Base-by-base conservation (phyloP, 1,139 yeast species). In the Suzukiozyma palmioleophila region DNA sequence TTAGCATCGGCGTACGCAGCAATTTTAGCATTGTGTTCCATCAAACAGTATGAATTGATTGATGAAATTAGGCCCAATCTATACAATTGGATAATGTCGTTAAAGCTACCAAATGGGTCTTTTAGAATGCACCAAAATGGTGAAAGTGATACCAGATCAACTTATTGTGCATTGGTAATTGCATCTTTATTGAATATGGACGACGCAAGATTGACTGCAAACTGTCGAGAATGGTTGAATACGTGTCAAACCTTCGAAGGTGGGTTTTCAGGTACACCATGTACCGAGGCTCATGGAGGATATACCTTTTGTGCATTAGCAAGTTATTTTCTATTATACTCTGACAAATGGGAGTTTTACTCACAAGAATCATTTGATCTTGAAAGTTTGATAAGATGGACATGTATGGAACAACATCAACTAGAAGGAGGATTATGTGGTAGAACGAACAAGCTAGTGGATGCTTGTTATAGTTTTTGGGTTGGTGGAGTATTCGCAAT, bases 381-480 rank as follows among this genome's bases (percentile, higher is more conserved):
- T 3, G 73, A 66, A 0, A 45, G 43, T 6, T 60, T 84, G 26
- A 44, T 74, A 2, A 59, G 72, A 38, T 94, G 98, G 98, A 66
- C 81, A 3, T 72, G 73, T 5, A 64, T 73, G 16, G 74, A 96
- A 32, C 98, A 92, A 56, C 66, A 72, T 43, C 66, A 66, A 26
- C 59, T 79, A 7, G 97, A 89, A 56, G 95, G 95, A 7, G 97
- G 97, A 0, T 75, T 90, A 35, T 75, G 81, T 8, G 99, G 99
- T 0, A 75, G 99, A 41, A 78, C 95, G 0, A 90, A 92, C 57
- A 94, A 94, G 59, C 70, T 94, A 32, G 97, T 92, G 1, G 99
- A 94, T 59, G 96, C 95, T 0, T 94, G 99, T 59, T 94, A 94
- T 59, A 80, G 90, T 53, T 94, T 85, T 58, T 92, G 98, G 98